Evolutionary conservation across 2,329 filamentous ascomycete species (phyloP).

Genomic region (Fusarium haematococcum): DNA sequence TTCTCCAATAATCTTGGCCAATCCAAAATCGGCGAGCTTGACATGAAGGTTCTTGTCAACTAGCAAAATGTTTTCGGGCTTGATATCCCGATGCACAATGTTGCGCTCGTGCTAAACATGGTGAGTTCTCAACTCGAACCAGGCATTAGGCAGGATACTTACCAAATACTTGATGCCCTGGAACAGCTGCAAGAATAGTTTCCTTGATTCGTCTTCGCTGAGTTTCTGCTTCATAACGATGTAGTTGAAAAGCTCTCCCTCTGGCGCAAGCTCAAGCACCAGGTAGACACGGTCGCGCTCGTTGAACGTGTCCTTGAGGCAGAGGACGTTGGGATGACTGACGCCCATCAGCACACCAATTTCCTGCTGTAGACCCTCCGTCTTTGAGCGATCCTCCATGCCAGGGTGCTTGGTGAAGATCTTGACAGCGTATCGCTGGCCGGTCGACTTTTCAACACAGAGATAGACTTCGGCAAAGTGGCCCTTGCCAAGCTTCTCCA

Average conservation of each 20-base stretch:
- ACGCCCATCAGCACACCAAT: slow-evolving; percentile 98
- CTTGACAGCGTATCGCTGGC: slow-evolving; percentile 90
- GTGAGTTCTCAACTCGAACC: slow-evolving; percentile 5
- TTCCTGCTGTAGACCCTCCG: slow-evolving; percentile 91
- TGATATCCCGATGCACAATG: slow-evolving; percentile 97
- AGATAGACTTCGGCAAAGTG: slow-evolving; percentile 96
- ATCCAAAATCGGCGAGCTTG: slow-evolving; percentile 95
- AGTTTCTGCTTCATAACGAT: slow-evolving; percentile 93
- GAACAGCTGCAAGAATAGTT: slow-evolving; percentile 91
- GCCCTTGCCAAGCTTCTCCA: slow-evolving; percentile 90
- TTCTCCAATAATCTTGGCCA: slow-evolving; percentile 98
- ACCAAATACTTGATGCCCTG: slow-evolving; percentile 96
- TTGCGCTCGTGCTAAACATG: slow-evolving; percentile 86
- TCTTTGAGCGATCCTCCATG: slow-evolving; percentile 85
- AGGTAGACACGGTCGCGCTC: slow-evolving; percentile 92
- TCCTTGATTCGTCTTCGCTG: slow-evolving; percentile 84
- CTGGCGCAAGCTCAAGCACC: slow-evolving; percentile 88
- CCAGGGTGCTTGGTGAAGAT: slow-evolving; percentile 88
- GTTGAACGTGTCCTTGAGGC: slow-evolving; percentile 94
- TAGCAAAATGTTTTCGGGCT: slow-evolving; percentile 94
- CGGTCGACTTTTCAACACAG: slow-evolving; percentile 86
- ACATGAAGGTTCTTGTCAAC: slow-evolving; percentile 86
- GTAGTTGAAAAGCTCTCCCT: slow-evolving; percentile 95
- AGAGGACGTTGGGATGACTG: slow-evolving; percentile 91
- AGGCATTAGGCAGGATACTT: slow-evolving; percentile 50